Evolutionary conservation across 2,329 filamentous ascomycete genomes (phyloP), one percentile per base, ranked within the genome.

Genomic region (Kalaharituber pfeilii): DNA sequence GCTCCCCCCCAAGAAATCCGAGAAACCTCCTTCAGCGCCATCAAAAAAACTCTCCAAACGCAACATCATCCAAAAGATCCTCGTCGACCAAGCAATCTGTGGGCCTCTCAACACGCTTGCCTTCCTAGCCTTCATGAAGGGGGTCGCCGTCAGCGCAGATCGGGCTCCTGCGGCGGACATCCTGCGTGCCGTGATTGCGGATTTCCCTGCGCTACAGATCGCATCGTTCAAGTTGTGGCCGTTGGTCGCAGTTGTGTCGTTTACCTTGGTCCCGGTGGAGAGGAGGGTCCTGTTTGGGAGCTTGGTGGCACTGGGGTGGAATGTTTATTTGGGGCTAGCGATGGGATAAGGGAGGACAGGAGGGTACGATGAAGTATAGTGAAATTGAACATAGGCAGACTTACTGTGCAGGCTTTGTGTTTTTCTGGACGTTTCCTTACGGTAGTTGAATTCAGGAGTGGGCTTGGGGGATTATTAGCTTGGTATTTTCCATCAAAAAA

Each of bases 11-110:
- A 20, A 22, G 45, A 51, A 49, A 52, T 53, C 33, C 27, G 57
- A 59, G 29, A 33, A 8, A 3, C 59, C 11, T 18, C 39, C 13
- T 49, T 53, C 29, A 47, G 57, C 11, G 60, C 57, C 25, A 27
- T n/a, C 30, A 36, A 24, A 51, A 60, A 62, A 63, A 33, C 57
- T 68, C 25, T 71, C 70, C 61, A 62, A 73, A 60, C 59, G 66
- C 62, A 72, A 75, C 65, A 70, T 73, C 39, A 57, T 73, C 28
- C 71, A 71, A 58, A 81, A 81, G 61, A 74, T 80, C 56, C 56
- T 72, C 11, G 69, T 80, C 30, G 78, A 81, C 59, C 77, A 80
- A 62, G 73, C 74, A 0, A 51, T 80, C 22, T 76, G 76, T 26
- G 75, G 74, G 0, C 67, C 73, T 1, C 65, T 75, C 62, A 80